Base-by-base conservation (phyloP, 1,139 yeast species). In the Yamadazyma atlantica region DNA sequence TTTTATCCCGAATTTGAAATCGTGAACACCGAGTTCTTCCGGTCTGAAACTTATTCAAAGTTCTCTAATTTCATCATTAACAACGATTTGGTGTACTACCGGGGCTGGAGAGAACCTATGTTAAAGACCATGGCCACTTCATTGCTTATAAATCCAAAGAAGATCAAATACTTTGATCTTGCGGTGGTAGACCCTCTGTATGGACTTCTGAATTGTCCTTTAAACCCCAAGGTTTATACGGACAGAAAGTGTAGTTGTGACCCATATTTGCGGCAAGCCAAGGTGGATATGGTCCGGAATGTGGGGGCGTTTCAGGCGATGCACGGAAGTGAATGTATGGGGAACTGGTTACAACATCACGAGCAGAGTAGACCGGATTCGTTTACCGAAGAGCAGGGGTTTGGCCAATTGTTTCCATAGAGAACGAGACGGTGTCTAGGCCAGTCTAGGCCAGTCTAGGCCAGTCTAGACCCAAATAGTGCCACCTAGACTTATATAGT, bases 61-160 rank as follows among this genome's bases (percentile, higher is more conserved):
- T 48, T 45, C 33, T 43, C 45, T 39, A 40, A 50, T 19, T 39
- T 39, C 30, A 24, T 53, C 4, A 55, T 50, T 26, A 26, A 31
- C 4, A 32, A 41, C 15, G 42, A 43, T 16, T 45, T 55, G 10
- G 30, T 49, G 14, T 42, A 45, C 32, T 49, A 46, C 34, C 46
- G 42, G 28, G 49, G 50, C 3, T 53, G 58, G 58, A 38, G 52
- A 19, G 58, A 53, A 28, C 45, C 51, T 5, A 38, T 45, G 5
- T 34, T 53, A 15, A 51, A 50, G 30, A 50, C 57, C 2, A 34
- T 48, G 2, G 54, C 50, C 7, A 36, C 43, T 9, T 45, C 49
- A 3, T 32, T 50, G n/a, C 41, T 53, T 15, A 43, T 52, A 9
- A 38, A 44, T 12, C 28, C 37, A 2, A 11, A 23, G 3, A 40